A percentile compares a stretch with the other conserved stretches of the same genome.
phyloP scores from a whole-genome alignment of 2,329 filamentous ascomycete species.

The Paraphoma chrysanthemicola region DNA sequence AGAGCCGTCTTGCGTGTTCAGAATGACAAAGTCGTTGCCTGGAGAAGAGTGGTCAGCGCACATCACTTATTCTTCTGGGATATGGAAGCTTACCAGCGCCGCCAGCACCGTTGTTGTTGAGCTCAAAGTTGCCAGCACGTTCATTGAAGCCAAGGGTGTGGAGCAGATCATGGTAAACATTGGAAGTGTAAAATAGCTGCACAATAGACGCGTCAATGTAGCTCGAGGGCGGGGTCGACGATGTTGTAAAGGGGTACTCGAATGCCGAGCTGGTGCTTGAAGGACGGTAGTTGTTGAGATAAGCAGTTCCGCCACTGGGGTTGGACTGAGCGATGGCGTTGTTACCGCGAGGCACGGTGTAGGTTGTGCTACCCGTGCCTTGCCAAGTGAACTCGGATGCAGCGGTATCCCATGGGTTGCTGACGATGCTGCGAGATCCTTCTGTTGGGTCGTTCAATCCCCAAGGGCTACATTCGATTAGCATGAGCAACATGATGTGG shows the following conservation, averaged over 20 bases:
- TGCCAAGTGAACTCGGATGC: conserved; percentile 60
- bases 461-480: conserved; percentile 48
- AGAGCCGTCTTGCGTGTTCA: conserved; percentile 63
- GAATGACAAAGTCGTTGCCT: conserved; percentile 61
- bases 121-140: conserved; percentile 66
- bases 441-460: conserved; percentile 63
- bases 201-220: conserved; percentile 64
- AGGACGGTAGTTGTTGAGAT: conserved; percentile 60
- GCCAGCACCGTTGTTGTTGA: conserved; percentile 62
- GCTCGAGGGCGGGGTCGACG: conserved; percentile 23
- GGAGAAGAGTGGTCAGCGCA: neutral
- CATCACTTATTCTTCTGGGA: neutral
- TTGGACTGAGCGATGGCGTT: conserved; percentile 64
- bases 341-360: conserved; percentile 64
- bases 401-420: conserved; percentile 57
- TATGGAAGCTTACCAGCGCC: conserved; percentile 39
- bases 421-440: conserved; percentile 53
- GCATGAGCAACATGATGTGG: neutral
- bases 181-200: conserved; percentile 68
- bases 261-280: conserved; percentile 53
- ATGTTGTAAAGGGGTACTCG: conserved; percentile 33
- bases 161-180: conserved; percentile 66
- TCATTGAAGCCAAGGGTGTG: conserved; percentile 66
- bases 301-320: conserved; percentile 50
- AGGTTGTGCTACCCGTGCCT: conserved; percentile 42